Conservation (phyloP, 345 rosid species). For the Hevea brasiliensis region DNA sequence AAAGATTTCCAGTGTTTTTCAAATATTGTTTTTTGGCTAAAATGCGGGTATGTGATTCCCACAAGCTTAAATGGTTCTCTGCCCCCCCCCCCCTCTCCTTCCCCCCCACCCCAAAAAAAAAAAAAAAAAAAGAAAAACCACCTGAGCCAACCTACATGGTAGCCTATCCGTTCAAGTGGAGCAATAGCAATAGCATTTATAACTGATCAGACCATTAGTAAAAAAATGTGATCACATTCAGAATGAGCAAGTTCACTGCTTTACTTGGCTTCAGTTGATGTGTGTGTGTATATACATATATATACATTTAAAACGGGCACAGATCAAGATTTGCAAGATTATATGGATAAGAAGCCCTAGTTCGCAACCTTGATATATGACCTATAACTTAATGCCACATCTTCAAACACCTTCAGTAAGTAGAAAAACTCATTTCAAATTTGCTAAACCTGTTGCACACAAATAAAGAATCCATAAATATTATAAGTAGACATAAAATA, state of each 20-base stretch:
- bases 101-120: too few relatives aligned
- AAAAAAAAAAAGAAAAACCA: too few relatives aligned
- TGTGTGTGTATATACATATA: too few relatives aligned
- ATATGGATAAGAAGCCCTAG: constrained; percentile 12
- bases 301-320: constrained; percentile 20
- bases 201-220: not conserved
- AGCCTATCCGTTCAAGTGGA: too few relatives aligned
- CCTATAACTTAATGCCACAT: constrained; percentile 12
- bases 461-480: not conserved
- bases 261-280: constrained; percentile 16
- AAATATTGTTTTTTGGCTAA: too few relatives aligned
- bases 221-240: not conserved
- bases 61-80: too few relatives aligned
- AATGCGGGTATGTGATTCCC: too few relatives aligned
- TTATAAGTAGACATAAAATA: not conserved
- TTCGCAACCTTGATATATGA: constrained; percentile 23
- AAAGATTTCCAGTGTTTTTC: too few relatives aligned
- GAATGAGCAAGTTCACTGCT: constrained; percentile 20
- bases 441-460: constrained; percentile 21
- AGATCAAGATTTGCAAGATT: constrained; percentile 28
- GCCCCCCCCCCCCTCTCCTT: too few relatives aligned
- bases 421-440: constrained; percentile 14
- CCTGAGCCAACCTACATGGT: too few relatives aligned
- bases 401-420: not conserved
- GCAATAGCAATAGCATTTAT: too few relatives aligned